These are phyloP conservation scores for Oryza rufipogon DNA, from an alignment of 176 grass and related monocot species.

Conservation along the genomic window DNA sequence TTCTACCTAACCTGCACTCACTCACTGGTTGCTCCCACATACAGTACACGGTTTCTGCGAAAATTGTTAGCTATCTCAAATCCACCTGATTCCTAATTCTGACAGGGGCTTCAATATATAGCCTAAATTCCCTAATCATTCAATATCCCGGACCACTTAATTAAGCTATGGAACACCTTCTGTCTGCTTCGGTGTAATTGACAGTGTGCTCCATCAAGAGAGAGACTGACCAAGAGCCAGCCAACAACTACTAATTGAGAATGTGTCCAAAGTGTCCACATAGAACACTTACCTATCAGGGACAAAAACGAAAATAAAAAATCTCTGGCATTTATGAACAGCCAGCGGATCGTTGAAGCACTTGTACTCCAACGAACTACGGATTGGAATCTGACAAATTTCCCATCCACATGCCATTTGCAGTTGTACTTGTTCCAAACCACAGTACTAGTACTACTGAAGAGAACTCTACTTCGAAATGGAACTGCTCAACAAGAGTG, in stretches of 20 bases:
- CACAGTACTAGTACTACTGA: not conserved
- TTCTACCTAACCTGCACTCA: not conserved
- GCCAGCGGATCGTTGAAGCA: not conserved
- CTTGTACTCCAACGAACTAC: not conserved
- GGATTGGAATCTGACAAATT: constrained; percentile 9
- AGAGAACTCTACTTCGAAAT: not conserved
- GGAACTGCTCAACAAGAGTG: constrained; percentile 21
- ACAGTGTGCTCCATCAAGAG: constrained; percentile 34
- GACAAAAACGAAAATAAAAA: not conserved
- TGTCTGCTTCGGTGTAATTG: constrained; percentile 41
- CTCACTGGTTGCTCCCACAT: not conserved
- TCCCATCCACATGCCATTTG: constrained; percentile 14
- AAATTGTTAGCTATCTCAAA: constrained; percentile 15
- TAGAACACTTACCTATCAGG: not conserved
- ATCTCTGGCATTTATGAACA: constrained; percentile 35
- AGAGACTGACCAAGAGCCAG: constrained; percentile 33
- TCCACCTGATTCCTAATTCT: not conserved
- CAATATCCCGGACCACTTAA: constrained; percentile 34
- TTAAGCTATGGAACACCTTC: constrained; percentile 24
- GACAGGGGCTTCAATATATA: not conserved
- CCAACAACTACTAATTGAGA: constrained; percentile 25
- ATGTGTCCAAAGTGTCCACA: not conserved
- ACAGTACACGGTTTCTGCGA: not conserved
- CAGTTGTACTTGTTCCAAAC: constrained; percentile 23
- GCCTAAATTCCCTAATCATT: constrained; percentile 21